Conservation (phyloP, 345 rosid species). For the Carallia pectinifolia region DNA sequence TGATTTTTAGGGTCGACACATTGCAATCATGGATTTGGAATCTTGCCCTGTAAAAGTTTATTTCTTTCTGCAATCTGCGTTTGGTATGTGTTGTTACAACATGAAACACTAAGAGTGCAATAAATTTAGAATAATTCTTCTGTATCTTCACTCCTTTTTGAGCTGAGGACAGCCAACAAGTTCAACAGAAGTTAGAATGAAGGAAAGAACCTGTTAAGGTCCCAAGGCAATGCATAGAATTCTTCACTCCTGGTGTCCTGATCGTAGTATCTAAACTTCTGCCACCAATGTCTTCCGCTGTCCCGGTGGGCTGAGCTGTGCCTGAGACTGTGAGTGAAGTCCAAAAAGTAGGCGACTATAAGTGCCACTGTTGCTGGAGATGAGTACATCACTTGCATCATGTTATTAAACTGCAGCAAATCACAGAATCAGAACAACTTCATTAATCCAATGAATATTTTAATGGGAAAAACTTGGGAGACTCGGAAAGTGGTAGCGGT, state of each 20-base stretch:
- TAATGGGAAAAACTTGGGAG: no score
- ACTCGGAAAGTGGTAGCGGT: no score
- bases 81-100: not conserved
- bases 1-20: no score
- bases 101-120: not conserved
- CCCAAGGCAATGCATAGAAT: constrained; percentile 69
- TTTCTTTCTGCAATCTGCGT: not conserved
- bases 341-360: constrained; percentile 55
- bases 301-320: constrained; percentile 54
- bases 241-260: constrained; percentile 65
- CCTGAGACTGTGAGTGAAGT: constrained; percentile 55
- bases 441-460: not conserved
- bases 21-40: not conserved
- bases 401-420: constrained; percentile 69
- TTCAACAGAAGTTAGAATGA: constrained; percentile 39
- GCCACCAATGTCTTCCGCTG: constrained; percentile 94
- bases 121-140: not conserved
- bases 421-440: not conserved
- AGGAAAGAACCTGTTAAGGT: constrained; percentile 84
- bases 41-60: not conserved
- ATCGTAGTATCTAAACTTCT: constrained; percentile 50
- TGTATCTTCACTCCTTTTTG: not conserved
- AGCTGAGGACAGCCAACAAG: not conserved
- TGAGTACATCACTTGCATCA: constrained; percentile 81
- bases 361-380: constrained; percentile 80